Evolutionary conservation across 2,329 filamentous ascomycete genomes (phyloP), one percentile per base, ranked within the genome.

Genomic region (Fusarium marasasianum): DNA sequence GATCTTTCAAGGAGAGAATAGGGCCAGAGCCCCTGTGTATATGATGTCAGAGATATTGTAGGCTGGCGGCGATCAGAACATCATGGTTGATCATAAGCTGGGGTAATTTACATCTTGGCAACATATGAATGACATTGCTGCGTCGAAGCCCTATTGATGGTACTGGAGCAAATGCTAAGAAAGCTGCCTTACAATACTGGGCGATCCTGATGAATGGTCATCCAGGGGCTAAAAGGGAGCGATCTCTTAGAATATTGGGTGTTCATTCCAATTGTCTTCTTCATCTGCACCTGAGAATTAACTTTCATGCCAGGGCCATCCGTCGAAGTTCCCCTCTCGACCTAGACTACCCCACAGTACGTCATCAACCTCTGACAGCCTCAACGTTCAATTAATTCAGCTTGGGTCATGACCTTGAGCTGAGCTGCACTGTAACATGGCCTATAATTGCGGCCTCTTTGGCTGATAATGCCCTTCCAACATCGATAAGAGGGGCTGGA

Each of bases 271-370:
- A 15, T 53, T 53, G 50, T 13, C 20, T n/a, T 56, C 38, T 24
- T 40, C 45, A 17, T 26, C 43, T 37, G 58, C 53, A 37, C 43
- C 43, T 63, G 13, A 47, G 29, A 29, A 37, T 56, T 43, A 62
- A 26, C 58, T 44, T 56, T 56, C 47, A 43, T 44, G 35, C 44
- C 61, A 50, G 43, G 43, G 35, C 54, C 35, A 60, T 48, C 53
- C n/a, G 26, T 60, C 35, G 12, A 29, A 22, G 12, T 70, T 44
- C 66, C 68, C 68, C 68, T 70, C 68, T 14, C 22, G 13, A 57
- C 31, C 38, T n/a, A n/a, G n/a, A n/a, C n/a, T 62, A 66, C 75
- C 75, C 75, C 73, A 76, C 73, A 67, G 55, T 69, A 76, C 75
- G 75, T 77, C 75, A 77, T 77, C 64, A 54, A 17, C 40, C 44